phyloP scores from a whole-genome alignment of 2,329 filamentous ascomycete genomes.

The Colletotrichum acutatum region DNA sequence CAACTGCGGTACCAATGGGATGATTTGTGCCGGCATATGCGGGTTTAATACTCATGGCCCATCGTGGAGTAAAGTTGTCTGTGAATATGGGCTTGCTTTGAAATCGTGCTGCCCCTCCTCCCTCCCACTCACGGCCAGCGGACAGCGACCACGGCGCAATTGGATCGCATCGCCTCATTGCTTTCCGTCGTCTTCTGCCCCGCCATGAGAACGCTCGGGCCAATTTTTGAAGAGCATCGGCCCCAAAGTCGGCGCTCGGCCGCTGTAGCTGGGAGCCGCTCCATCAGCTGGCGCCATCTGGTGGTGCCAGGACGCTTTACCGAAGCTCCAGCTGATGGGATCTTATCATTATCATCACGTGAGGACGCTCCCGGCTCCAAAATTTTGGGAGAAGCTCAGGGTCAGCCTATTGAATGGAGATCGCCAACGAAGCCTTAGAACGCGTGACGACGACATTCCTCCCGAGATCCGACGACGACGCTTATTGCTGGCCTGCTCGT shows the following conservation, averaged over 20 bases:
- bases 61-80: slow-evolving; percentile 33
- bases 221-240: not conserved
- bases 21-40: slow-evolving; percentile 3
- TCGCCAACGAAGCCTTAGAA: slow-evolving; percentile 5
- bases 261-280: not conserved
- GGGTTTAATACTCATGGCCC: slow-evolving; percentile 27
- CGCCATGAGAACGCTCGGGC: slow-evolving; percentile 12
- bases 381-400: slow-evolving; percentile 25
- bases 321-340: too few relatives aligned
- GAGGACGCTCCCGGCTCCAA: slow-evolving; percentile 5
- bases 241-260: slow-evolving; percentile 17
- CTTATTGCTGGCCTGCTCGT: slow-evolving; percentile 37
- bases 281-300: not conserved
- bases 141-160: slow-evolving; percentile 2
- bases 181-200: slow-evolving; percentile 1
- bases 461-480: slow-evolving; percentile 7
- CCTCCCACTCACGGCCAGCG: not conserved
- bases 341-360: slow-evolving; percentile 12
- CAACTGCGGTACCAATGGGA: not conserved
- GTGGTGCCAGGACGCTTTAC: too few relatives aligned
- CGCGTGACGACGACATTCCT: slow-evolving; percentile 25
- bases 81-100: slow-evolving; percentile 46
- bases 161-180: slow-evolving; percentile 6
- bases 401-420: slow-evolving; percentile 9
- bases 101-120: slow-evolving; percentile 43